phyloP scores from a whole-genome alignment of 441 rosid genomes.

The Adansonia rubrostipa region DNA sequence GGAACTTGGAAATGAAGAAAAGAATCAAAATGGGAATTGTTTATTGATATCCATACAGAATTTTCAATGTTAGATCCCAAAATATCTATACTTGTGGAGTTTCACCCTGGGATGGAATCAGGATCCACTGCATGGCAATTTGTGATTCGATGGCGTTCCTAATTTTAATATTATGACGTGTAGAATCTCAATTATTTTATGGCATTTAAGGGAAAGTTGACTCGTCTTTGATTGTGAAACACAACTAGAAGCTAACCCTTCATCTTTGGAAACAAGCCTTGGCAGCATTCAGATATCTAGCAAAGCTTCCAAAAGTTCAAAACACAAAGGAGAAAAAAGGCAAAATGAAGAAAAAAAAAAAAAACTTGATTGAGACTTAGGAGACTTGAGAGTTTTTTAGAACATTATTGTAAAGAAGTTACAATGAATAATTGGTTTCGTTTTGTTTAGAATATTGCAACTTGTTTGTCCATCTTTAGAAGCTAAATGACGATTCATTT shows the following conservation, averaged over 20 bases:
- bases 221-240: slow-evolving; percentile 17
- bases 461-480: not conserved
- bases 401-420: not conserved
- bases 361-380: not conserved
- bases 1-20: slow-evolving; percentile 6
- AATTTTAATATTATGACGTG: not conserved
- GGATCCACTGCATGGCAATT: not conserved
- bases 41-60: not conserved
- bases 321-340: not conserved
- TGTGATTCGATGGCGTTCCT: not conserved
- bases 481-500: not conserved
- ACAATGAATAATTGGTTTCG: not conserved
- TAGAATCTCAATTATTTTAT: not conserved
- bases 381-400: not conserved
- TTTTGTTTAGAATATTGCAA: not conserved
- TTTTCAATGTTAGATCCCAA: not conserved
- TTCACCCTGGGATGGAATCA: too few species aligned
- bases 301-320: not conserved
- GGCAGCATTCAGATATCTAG: not conserved
- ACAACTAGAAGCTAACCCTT: not conserved
- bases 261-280: slow-evolving; percentile 11
- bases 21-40: slow-evolving; percentile 5
- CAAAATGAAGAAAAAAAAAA: not conserved
- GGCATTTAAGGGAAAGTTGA: not conserved
- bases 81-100: not conserved